phyloP scores from a whole-genome alignment of 768 basidiomycete species.

The Pleurotus pulmonarius region DNA sequence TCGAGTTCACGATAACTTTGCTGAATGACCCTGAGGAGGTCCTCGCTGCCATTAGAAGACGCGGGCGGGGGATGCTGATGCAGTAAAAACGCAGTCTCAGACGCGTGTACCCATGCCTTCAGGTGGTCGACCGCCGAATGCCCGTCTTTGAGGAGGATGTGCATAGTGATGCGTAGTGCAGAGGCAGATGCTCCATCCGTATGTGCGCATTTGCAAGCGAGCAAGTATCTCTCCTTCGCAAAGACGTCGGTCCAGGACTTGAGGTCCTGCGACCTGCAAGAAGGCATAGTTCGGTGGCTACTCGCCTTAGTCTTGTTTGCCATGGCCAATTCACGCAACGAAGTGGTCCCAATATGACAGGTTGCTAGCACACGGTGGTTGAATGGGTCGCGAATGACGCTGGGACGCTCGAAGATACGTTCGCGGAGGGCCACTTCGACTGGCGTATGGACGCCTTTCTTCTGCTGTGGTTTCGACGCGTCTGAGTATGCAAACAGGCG shows the following conservation, averaged over 20 bases:
- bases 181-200: background rate
- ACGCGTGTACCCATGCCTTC: slow-evolving; percentile 51
- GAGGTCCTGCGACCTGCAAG: too few relatives aligned
- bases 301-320: too few relatives aligned
- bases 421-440: slow-evolving; percentile 37
- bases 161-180: slow-evolving; percentile 22
- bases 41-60: background rate
- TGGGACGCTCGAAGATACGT: slow-evolving; percentile 37
- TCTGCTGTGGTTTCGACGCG: background rate
- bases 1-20: slow-evolving; percentile 14
- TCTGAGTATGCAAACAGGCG: background rate
- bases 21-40: slow-evolving; percentile 13
- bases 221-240: background rate
- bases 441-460: slow-evolving; percentile 25
- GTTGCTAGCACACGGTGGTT: slow-evolving; percentile 33
- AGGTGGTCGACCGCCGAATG: slow-evolving; percentile 45
- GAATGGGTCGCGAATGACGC: slow-evolving; percentile 30
- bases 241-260: too few relatives aligned
- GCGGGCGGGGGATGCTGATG: background rate
- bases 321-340: background rate
- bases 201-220: background rate
- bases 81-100: slow-evolving; percentile 19
- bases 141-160: slow-evolving; percentile 49
- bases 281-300: background rate
- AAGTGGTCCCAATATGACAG: slow-evolving; percentile 47